Evolutionary conservation across 192 early-diverging fungal genomes (phyloP), one percentile per base, ranked within the genome.

Genomic region (Mortierella hygrophila): DNA sequence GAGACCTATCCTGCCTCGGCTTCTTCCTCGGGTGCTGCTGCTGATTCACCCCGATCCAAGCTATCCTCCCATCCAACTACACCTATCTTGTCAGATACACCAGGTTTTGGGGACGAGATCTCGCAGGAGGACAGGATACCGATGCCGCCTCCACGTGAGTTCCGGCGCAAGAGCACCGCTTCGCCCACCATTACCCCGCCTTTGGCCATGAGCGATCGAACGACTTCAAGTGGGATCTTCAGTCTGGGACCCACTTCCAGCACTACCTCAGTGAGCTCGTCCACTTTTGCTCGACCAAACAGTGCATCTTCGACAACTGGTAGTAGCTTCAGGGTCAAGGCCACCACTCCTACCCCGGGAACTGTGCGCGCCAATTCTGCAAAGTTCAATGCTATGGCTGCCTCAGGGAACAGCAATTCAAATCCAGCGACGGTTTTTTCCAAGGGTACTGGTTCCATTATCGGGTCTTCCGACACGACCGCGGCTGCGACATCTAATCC

Each of bases 61-160:
- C 6, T 26, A 21, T 69, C 68, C 4, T 78, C 78, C 18, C 38
- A 18, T 18, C 6, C 74, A 3, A 68, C 69, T 1, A 70, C 74
- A 23, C 72, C 40, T 40, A 41, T 18, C 23, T 21, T 69, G 35
- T 26, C 68, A 60, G 80, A 68, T 10, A 49, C 68, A 29, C 41
- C 65, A 4, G 8, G 16, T 20, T 38, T 20, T 6, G 15, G 23
- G 32, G 20, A 35, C 1, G 29, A 54, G 38, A 18, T 41, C 35
- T 41, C 37, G 18, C 77, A 79, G 21, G 54, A 74, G 8, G 78
- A 80, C 38, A 55, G 78, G 54, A 46, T 85, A 21, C 83, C 83
- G 0, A 29, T 85, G 70, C 83, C 84, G 41, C 79, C 75, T 16
- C 84, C 84, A 1, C 69, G 84, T 52, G 84, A 86, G 37, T 86